Percentiles rank a stretch among this genome's conserved stretches.
Conservation (phyloP, 2,329 filamentous ascomycete species). For the Tolypocladium album region DNA sequence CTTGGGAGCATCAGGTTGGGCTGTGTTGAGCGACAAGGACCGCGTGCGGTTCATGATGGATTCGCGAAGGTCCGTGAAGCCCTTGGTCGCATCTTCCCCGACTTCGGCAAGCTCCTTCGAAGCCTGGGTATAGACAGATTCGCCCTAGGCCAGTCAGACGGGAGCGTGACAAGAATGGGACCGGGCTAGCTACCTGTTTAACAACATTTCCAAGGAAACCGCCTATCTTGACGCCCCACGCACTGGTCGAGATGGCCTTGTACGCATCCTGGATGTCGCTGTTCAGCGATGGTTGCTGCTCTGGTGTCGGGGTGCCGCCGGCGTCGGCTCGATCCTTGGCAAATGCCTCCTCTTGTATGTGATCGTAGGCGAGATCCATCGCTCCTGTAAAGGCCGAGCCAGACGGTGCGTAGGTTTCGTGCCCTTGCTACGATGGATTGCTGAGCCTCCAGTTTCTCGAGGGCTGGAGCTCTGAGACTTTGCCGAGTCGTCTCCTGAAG, state of each 20-base stretch:
- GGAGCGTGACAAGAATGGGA: not conserved
- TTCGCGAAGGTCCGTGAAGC: constrained; percentile 59
- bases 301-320: constrained; percentile 28
- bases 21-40: constrained; percentile 53
- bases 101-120: constrained; percentile 75
- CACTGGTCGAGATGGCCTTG: constrained; percentile 80
- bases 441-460: not conserved
- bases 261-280: constrained; percentile 91
- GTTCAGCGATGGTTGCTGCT: constrained; percentile 54
- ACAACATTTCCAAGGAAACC: constrained; percentile 86
- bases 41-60: constrained; percentile 64
- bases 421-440: not conserved
- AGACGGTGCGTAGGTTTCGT: not conserved
- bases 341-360: constrained; percentile 78
- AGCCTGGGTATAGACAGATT: constrained; percentile 72
- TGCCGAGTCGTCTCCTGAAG: not conserved
- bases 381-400: constrained; percentile 2
- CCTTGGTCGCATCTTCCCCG: constrained; percentile 71
- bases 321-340: constrained; percentile 43
- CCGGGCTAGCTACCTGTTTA: constrained; percentile 56
- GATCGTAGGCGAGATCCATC: constrained; percentile 97
- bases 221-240: constrained; percentile 82
- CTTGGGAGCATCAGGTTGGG: constrained; percentile 16
- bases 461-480: not conserved
- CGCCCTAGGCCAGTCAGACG: constrained; percentile 44